Conservation (phyloP, 2,329 filamentous ascomycete genomes). For the Pseudophaeomoniella oleicola region DNA sequence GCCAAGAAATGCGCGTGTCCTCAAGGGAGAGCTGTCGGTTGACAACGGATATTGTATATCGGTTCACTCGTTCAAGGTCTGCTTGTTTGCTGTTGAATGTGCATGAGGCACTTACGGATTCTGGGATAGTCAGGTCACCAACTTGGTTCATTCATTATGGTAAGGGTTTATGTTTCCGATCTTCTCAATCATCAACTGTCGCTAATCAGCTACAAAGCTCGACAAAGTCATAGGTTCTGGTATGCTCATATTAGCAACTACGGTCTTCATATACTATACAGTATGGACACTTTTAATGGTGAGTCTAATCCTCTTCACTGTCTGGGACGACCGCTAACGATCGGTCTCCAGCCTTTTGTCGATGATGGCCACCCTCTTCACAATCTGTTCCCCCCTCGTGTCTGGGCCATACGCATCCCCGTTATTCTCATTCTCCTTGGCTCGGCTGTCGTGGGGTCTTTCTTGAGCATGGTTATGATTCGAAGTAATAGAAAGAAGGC, state of each 20-base stretch:
- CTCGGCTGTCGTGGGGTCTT: conserved; percentile 86
- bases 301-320: conserved; percentile 16
- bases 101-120: too few species aligned
- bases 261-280: conserved; percentile 81
- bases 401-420: conserved; percentile 97
- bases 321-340: conserved; percentile 1
- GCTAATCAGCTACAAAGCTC: conserved; percentile 56
- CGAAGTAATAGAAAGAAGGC: conserved; percentile 96
- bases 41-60: background rate
- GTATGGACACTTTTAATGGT: conserved; percentile 98
- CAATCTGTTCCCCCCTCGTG: conserved; percentile 86
- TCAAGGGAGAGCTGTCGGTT: background rate
- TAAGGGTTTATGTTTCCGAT: background rate
- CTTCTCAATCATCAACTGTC: background rate
- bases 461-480: conserved; percentile 96
- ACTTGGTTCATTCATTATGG: conserved; percentile 1
- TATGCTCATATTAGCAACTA: conserved; percentile 60
- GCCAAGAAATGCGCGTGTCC: background rate
- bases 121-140: too few species aligned
- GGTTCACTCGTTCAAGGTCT: too few species aligned
- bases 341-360: conserved; percentile 66
- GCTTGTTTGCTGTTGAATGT: too few species aligned
- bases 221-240: conserved; percentile 70
- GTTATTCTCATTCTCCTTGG: conserved; percentile 90
- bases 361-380: conserved; percentile 88